Percentiles rank a stretch among this genome's conserved stretches.
Conservation (phyloP, 495 filamentous ascomycete genomes). For the Physcia stellaris region DNA sequence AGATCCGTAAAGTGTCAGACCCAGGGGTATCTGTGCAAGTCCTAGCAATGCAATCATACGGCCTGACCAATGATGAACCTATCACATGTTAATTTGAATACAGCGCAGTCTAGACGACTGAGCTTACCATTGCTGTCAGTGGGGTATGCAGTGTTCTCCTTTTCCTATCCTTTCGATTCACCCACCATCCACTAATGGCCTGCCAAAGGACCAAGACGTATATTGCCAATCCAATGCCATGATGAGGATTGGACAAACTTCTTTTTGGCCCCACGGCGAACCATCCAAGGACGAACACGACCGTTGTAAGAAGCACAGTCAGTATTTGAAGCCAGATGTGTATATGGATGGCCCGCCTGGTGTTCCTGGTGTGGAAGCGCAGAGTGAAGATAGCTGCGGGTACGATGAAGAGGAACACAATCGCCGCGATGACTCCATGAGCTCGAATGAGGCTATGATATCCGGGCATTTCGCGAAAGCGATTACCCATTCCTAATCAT, state of each 20-base stretch:
- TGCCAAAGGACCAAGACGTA: constrained; percentile 77
- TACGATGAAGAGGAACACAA: constrained; percentile 76
- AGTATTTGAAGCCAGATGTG: constrained; percentile 85
- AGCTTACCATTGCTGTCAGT: constrained; percentile 54
- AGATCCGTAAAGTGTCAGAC: constrained; percentile 84
- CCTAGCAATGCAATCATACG: constrained; percentile 62
- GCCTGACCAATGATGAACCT: constrained; percentile 80
- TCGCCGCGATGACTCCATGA: constrained; percentile 74
- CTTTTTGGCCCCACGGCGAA: constrained; percentile 64
- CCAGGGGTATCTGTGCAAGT: constrained; percentile 76
- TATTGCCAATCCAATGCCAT: constrained; percentile 82
- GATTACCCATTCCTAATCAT: constrained; percentile 74
- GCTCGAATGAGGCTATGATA: constrained; percentile 71
- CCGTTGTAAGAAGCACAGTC: constrained; percentile 55
- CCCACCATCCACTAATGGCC: constrained; percentile 58
- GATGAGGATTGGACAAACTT: constrained; percentile 84
- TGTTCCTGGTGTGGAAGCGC: constrained; percentile 56
- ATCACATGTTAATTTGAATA: constrained; percentile 11
- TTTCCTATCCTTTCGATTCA: constrained; percentile 48
- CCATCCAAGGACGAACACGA: constrained; percentile 62
- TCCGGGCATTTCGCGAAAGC: constrained; percentile 58
- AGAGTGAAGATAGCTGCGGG: constrained; percentile 64
- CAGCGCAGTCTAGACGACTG: neutral
- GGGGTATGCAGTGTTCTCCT: constrained; percentile 44
- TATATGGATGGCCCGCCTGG: constrained; percentile 53